Conservation (phyloP, 225 moss, liverwort and hornwort genomes). For the Takakia lepidozioides region DNA sequence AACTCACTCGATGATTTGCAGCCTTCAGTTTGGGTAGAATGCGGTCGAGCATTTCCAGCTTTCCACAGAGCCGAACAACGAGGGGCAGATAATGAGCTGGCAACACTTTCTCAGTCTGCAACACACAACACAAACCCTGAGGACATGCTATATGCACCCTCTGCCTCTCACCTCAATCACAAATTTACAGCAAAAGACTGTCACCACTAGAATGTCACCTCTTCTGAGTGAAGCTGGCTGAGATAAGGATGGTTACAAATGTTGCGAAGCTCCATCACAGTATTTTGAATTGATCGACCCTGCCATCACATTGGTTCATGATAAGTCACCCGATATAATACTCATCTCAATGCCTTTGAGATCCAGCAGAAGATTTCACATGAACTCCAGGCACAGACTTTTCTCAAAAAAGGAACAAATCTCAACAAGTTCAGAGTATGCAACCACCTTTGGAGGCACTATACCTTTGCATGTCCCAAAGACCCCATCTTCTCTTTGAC, state of each 20-base stretch:
- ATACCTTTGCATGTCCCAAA: conserved; percentile 84
- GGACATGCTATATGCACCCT: not conserved
- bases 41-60: conserved; percentile 98
- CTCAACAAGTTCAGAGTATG: not conserved
- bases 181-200: not conserved
- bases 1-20: conserved; percentile 88
- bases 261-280: conserved; percentile 99
- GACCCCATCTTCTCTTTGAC: conserved; percentile 93
- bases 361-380: too few relatives aligned
- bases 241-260: conserved; percentile 99
- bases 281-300: conserved; percentile 98
- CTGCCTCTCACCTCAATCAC: not conserved
- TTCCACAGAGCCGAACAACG: conserved; percentile 88
- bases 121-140: not conserved
- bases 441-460: conserved; percentile 1
- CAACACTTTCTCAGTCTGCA: conserved; percentile 77
- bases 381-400: too few relatives aligned
- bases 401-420: too few relatives aligned
- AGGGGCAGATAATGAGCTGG: conserved; percentile 91
- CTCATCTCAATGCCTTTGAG: not conserved
- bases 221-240: conserved; percentile 95
- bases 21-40: conserved; percentile 94
- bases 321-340: not conserved
- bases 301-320: conserved; percentile 10
- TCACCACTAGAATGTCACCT: conserved; percentile 32